Evolutionary conservation across 2,329 filamentous ascomycete genomes (phyloP).

Genomic region (Davidsoniella virescens): DNA sequence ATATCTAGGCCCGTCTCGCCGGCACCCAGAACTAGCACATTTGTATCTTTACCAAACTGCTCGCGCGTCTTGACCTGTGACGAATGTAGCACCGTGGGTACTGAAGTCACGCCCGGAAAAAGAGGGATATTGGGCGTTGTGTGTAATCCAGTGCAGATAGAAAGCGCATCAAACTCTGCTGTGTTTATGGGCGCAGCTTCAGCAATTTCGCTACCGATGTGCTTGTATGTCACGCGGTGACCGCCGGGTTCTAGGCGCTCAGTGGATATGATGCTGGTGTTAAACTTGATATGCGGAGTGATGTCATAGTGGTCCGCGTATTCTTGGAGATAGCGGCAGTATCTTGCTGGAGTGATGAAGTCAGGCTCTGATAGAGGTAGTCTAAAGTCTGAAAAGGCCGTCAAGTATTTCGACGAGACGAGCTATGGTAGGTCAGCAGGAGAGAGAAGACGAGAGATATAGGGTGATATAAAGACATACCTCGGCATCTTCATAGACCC

Average conservation of each 20-base stretch:
- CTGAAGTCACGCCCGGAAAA: conserved; percentile 23
- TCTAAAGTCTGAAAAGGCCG: conserved; percentile 33
- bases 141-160: conserved; percentile 29
- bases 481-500: conserved; percentile 32
- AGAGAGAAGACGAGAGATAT: not conserved
- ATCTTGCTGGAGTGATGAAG: conserved; percentile 26
- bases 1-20: conserved; percentile 32
- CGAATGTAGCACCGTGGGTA: conserved; percentile 24
- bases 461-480: conserved; percentile 14
- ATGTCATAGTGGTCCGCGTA: conserved; percentile 26
- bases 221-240: not conserved
- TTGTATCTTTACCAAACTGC: conserved; percentile 25
- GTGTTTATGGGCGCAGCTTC: conserved; percentile 14
- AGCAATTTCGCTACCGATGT: not conserved
- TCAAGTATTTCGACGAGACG: conserved; percentile 34
- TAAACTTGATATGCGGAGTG: conserved; percentile 22
- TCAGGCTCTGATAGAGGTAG: conserved; percentile 26
- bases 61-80: conserved; percentile 25
- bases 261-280: conserved; percentile 13
- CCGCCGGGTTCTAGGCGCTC: not conserved
- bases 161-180: conserved; percentile 27
- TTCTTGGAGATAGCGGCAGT: conserved; percentile 26
- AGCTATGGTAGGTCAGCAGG: conserved; percentile 18
- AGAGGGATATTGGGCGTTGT: conserved; percentile 24
- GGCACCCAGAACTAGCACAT: conserved; percentile 27